phyloP scores from a whole-genome alignment of 139 green algal species.

The Chlorella sorokiniana region DNA sequence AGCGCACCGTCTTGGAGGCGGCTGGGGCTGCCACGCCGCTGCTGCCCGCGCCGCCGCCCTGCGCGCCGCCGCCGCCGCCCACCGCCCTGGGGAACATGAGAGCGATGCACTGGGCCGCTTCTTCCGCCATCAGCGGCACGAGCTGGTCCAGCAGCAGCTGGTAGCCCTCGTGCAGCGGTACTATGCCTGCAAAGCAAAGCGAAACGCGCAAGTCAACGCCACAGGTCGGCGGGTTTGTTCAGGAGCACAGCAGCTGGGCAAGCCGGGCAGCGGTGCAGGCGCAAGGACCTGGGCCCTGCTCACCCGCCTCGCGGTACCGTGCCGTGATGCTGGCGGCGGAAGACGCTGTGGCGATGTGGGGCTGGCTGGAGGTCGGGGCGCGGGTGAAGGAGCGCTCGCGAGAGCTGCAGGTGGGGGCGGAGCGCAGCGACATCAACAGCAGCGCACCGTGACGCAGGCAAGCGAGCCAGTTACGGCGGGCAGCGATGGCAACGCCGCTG shows the following conservation, averaged over 20 bases:
- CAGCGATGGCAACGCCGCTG: too few relatives aligned
- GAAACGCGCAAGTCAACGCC: not conserved
- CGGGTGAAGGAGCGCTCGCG: not conserved
- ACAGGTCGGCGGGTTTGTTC: not conserved
- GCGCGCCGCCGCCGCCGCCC: not conserved
- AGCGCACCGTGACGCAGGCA: not conserved
- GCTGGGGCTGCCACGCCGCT: not conserved
- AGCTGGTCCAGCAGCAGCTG: slow-evolving; percentile 23
- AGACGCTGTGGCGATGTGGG: not conserved
- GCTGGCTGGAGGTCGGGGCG: not conserved
- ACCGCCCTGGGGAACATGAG: slow-evolving; percentile 28
- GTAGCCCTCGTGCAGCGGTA: slow-evolving; percentile 23
- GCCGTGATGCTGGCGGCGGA: too few relatives aligned
- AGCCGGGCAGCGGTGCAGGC: not conserved
- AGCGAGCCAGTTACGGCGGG: too few relatives aligned
- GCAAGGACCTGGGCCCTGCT: not conserved
- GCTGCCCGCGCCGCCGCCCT: not conserved
- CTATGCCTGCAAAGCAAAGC: not conserved
- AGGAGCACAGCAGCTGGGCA: not conserved
- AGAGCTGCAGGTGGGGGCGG: not conserved
- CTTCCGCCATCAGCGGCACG: slow-evolving; percentile 30
- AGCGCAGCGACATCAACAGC: not conserved
- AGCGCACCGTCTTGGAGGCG: not conserved
- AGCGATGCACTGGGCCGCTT: slow-evolving; percentile 26
- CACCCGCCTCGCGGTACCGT: slow-evolving; percentile 9